Base-by-base conservation (phyloP, 805 yeast species). In the Zygotorulaspora sp. region DNA sequence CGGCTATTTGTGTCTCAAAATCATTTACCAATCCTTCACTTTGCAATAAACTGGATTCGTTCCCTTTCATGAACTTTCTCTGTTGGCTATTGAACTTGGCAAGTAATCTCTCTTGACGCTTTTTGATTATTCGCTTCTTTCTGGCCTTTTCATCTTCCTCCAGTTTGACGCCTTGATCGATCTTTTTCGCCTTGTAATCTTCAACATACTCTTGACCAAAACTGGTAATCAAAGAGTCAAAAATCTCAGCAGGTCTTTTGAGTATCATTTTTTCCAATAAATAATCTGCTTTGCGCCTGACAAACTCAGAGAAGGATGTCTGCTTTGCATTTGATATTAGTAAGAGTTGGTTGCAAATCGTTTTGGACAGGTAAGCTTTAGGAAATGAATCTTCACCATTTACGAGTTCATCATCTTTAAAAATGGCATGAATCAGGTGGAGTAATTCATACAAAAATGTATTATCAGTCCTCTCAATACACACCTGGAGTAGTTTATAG, bases 51-150 rank as follows among this genome's bases (percentile, higher is more conserved):
- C 61, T 63, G 23, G 57, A 52, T 15, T 65, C 58, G 44, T 77
- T 71, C 29, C 73, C 73, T 41, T 75, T 74, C 44, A 84, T 74
- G 60, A 90, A 90, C 58, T 68, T 75, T 15, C 76, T 72, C 55
- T 89, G 97, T 50, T 84, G 92, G 40, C 70, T 78, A 15, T 75
- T 74, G 68, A 83, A 77, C 50, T 74, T 80, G 18, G 70, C 72
- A 68, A 81, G 54, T 7, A 83, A 69, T 48, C 72, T 80, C 29
- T 72, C 73, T 52, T 77, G 83, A 38, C 86, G 69, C 44, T 74
- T 72, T 40, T 76, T 70, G 2, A 85, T 84, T n/a, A 73, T 38
- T 43, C 80, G 61, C 55, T 70, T 77, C 40, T 67, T 70, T 32
- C 72, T 70, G 26, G 78, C 85, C 23, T 66, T 52, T 41, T 75